Base-by-base conservation (phyloP, 257 asterid genomes). In the Solanum pinnatisectum region DNA sequence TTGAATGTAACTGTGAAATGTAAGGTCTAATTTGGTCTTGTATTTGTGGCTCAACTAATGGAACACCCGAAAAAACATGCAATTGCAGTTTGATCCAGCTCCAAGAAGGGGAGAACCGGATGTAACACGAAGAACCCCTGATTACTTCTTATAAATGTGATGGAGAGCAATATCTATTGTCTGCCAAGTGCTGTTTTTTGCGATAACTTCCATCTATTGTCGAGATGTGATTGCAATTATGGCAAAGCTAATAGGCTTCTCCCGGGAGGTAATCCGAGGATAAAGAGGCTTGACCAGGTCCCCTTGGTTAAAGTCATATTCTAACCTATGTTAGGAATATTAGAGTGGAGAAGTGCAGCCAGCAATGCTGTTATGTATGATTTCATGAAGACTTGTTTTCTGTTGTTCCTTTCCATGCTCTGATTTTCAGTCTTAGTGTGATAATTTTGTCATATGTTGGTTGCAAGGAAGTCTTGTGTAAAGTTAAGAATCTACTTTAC, bases 51-150 rank as follows among this genome's bases (percentile, higher is more conserved):
- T 36, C 39, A 77, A 27, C 32, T 44, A 44, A 44, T 79, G 83
- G 22, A 36, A 36, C 56, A 37, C 84, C 84, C 22, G 20, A 22
- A 10, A 30, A 37, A 23, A 40, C 63, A 32, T 49, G 36, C 76
- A 36, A 60, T 32, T 90, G 89, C 94, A 96, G 99, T 96, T 96
- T 91, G 99, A 96, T 90, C 98, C 99, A 90, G 99, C 99, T 92
- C 99, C 99, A 73, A 95, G 99, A 94, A 93, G 99, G 91, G 99
- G 99, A 56, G 99, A 96, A 82, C 99, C 99, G 36, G 99, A 96
- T 90, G 98, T 96, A 81, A 96, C 99, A 52, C 92, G 99, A 88
- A 93, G 99, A 92, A 96, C 98, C 10, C 99, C 99, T 15, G 99
- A 96, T 93, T 96, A 96, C 92, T 96, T 96, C 98, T 94, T 96